Evolutionary conservation across 2,329 filamentous ascomycete genomes (phyloP), one percentile per base, ranked within the genome.

Genomic region (Chaetomiaceae sp.): DNA sequence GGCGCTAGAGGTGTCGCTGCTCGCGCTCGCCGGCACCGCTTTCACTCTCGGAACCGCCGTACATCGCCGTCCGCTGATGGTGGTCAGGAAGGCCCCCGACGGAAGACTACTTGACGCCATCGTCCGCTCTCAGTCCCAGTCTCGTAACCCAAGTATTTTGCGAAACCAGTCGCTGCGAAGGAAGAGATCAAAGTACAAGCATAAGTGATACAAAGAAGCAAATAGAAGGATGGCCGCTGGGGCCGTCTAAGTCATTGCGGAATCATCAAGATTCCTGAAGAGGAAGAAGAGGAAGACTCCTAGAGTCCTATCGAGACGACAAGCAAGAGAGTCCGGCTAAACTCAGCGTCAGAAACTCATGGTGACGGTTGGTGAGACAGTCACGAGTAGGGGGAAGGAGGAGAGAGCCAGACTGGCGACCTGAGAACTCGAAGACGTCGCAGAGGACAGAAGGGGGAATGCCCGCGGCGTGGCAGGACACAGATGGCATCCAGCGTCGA

Each of bases 41-140:
- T 55, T 56, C 22, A 52, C 58, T 61, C 65, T 76, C 44, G 77
- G 78, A 59, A 81, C 69, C 56, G 75, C 78, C 62, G 79, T 82
- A 69, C 80, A 81, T 66, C 73, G 72, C 65, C 72, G 75, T 47
- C 76, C 77, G 53, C 72, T 66, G 51, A 80, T 69, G 45, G 67
- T 75, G 51, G 77, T 81, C 54, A 78, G 72, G 56, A 76, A 75
- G 55, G 74, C 73, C 64, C 76, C 74, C 63, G 67, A 65, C 59
- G 71, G 72, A 65, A 78, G 71, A 64, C 66, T 70, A 51, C 69
- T 62, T 56, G 64, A 70, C 31, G 71, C 72, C 76, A 80, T 79
- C 54, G 60, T 68, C 47, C 38, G 45, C 49, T 37, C 39, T 51
- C 49, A 29, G 14, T 22, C 31, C 37, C 36, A 29, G 17, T 20